Evolutionary conservation across 305 asterid genomes (phyloP), one percentile per base, ranked within the genome.

Genomic region (Ruellia speciosa): DNA sequence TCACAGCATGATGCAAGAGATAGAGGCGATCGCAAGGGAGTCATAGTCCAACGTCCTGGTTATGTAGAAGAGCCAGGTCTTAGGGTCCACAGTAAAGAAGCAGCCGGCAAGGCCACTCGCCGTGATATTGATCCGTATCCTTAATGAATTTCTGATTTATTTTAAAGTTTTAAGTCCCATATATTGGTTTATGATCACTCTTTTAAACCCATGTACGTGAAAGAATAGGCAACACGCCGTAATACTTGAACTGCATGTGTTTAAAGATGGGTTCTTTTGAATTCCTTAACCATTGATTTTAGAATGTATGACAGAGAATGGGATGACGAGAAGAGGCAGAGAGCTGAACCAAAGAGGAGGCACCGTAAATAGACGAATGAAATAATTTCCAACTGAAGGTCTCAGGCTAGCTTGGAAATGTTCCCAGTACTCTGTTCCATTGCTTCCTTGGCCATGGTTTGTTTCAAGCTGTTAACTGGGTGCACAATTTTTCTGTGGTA

Each of bases 251-350:
- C 16, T n/a, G 16, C 12, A 13, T 12, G 16, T 12, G 3, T 43
- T n/a, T 12, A 11, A 13, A 41, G 14, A 41, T 3, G 4, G 3
- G 14, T 43, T 2, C 49, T n/a, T 65, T 57, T 55, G 67, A 35
- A 60, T 67, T 37, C 84, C 88, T 81, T 89, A 70, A 90, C 82
- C 53, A 57, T 34, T 15, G 13, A 40, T 53, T 66, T 64, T 73
- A 84, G 94, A 60, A 52, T 81, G 62, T 86, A 84, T 45, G 95
- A 93, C 59, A 83, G 99, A 72, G 99, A 84, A 55, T 86, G 99
- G 99, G 99, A 89, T 18, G 96, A 93, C 19, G 99, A 93, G 52
- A 93, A 93, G 84, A 80, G 99, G 75, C 99, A 79, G 74, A 82
- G 99, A 79, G 87, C 77, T 51, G 99, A 92, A 67, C 82, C 81